Evolutionary conservation across 2,329 filamentous ascomycete species (phyloP).

Genomic region (Venturia carpophila): DNA sequence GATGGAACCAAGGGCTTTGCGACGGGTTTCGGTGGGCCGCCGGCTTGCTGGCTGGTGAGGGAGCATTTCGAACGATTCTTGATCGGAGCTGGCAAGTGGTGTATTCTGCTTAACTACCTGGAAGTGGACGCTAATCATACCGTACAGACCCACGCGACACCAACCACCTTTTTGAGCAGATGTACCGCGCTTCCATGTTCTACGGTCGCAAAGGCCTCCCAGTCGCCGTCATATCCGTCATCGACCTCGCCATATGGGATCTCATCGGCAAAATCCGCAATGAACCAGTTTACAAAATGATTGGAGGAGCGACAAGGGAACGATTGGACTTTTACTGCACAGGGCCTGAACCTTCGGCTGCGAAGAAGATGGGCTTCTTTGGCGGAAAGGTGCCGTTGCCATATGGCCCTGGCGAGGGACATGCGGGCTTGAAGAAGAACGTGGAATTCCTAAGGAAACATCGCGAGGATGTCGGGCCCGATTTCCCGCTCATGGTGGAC

Average conservation of each 20-base stretch:
- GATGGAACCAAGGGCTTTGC: slow-evolving; percentile 93
- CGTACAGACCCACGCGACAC: slow-evolving; percentile 72
- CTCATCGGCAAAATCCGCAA: slow-evolving; percentile 82
- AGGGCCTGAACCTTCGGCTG: slow-evolving; percentile 71
- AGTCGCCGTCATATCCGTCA: slow-evolving; percentile 85
- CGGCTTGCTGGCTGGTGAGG: slow-evolving; percentile 87
- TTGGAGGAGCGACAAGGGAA: slow-evolving; percentile 74
- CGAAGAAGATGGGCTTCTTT: slow-evolving; percentile 80
- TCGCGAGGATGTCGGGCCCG: slow-evolving; percentile 73
- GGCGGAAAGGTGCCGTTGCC: slow-evolving; percentile 86
- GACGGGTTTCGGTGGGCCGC: slow-evolving; percentile 87
- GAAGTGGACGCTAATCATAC: background rate
- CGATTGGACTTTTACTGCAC: slow-evolving; percentile 91
- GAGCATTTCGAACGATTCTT: slow-evolving; percentile 92
- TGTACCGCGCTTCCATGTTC: slow-evolving; percentile 95
- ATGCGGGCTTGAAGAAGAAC: slow-evolving; percentile 76
- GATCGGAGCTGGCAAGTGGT: slow-evolving; percentile 57
- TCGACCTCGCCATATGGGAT: slow-evolving; percentile 90
- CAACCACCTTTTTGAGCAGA: slow-evolving; percentile 88
- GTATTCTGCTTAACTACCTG: background rate
- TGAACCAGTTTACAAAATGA: slow-evolving; percentile 90
- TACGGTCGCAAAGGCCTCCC: slow-evolving; percentile 90
- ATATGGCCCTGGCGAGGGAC: slow-evolving; percentile 81
- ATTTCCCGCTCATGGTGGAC: slow-evolving; percentile 91
- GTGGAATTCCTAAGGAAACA: slow-evolving; percentile 81